Evolutionary conservation across 805 yeast genomes (phyloP).

Genomic region (Saturnispora dispora): DNA sequence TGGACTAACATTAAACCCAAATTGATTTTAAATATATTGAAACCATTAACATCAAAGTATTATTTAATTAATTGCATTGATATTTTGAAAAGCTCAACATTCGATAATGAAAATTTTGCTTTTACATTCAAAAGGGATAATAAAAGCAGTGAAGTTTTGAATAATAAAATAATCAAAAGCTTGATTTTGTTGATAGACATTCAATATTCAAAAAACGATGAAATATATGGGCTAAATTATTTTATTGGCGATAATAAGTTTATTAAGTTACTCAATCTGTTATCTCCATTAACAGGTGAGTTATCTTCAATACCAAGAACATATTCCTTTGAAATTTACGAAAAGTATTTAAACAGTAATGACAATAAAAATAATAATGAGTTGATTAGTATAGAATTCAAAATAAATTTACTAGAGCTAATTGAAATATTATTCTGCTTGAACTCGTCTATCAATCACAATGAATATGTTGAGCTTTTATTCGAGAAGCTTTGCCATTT

Average conservation of each 20-base stretch:
- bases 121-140: conserved; percentile 16
- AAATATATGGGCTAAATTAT: conserved; percentile 47
- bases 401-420: conserved; percentile 37
- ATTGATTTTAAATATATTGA: conserved; percentile 33
- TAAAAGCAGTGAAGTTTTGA: conserved; percentile 1
- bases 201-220: conserved; percentile 24
- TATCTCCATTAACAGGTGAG: conserved; percentile 28
- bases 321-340: conserved; percentile 22
- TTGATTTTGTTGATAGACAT: conserved; percentile 20
- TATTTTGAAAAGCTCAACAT: conserved; percentile 38
- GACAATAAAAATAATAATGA: conserved; percentile 25
- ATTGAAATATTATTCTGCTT: conserved; percentile 34
- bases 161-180: conserved; percentile 13
- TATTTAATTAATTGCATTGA: conserved; percentile 45
- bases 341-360: conserved; percentile 13
- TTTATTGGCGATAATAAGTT: conserved; percentile 43
- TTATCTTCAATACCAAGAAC: conserved; percentile 17
- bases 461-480: conserved; percentile 5
- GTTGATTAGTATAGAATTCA: conserved; percentile 33
- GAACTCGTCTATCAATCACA: conserved; percentile 3
- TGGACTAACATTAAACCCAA: conserved; percentile 25
- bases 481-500: conserved; percentile 14
- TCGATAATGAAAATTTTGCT: conserved; percentile 24
- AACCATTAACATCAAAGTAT: conserved; percentile 45
- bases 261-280: conserved; percentile 32